Percentiles rank a stretch among this genome's conserved stretches.
Conservation (phyloP, 441 rosid species). For the Adansonia rubrostipa region DNA sequence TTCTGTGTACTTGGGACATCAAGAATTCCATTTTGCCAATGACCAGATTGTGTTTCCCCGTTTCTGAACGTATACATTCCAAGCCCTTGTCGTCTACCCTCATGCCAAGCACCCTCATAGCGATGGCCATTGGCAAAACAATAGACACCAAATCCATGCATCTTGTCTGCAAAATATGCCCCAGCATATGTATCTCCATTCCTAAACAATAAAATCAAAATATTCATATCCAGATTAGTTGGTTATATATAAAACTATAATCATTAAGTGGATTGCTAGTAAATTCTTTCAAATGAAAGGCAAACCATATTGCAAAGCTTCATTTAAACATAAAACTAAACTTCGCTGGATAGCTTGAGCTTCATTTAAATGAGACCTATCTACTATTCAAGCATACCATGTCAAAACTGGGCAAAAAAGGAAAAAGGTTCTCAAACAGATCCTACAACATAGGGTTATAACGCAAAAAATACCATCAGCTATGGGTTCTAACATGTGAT, state of each 20-base stretch:
- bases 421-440: background rate
- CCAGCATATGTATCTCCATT: conserved; percentile 90
- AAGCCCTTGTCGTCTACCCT: conserved; percentile 87
- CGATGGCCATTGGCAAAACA: conserved; percentile 70
- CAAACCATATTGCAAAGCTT: background rate
- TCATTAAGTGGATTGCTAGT: conserved; percentile 1
- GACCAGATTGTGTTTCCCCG: conserved; percentile 92
- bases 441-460: background rate
- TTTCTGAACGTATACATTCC: conserved; percentile 90
- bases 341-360: background rate
- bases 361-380: background rate
- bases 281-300: background rate
- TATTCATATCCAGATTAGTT: background rate
- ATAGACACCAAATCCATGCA: conserved; percentile 79
- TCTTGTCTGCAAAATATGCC: conserved; percentile 80
- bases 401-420: background rate
- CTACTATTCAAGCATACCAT: conserved; percentile 6
- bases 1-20: conserved; percentile 78
- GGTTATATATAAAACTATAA: background rate
- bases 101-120: conserved; percentile 87
- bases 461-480: background rate
- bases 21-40: conserved; percentile 83
- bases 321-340: background rate
- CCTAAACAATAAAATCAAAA: conserved; percentile 38
- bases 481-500: background rate